Base-by-base conservation (phyloP, 108 stramenopile genomes). In the Pseudonitzschia multiseries region DNA sequence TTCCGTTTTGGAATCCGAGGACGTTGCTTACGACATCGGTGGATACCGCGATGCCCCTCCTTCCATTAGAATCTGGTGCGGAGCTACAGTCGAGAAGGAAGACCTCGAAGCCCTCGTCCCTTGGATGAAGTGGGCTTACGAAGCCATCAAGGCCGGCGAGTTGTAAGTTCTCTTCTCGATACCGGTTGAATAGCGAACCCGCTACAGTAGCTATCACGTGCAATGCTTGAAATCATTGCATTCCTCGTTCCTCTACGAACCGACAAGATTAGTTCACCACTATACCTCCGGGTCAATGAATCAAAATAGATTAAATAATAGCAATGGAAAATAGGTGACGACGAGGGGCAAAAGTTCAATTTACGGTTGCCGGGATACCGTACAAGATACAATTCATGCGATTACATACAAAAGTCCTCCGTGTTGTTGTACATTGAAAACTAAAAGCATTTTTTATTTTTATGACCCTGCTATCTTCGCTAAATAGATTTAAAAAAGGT, bases 1-100 rank as follows among this genome's bases (percentile, higher is more conserved):
- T 59, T 69, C 86, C 10, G 72, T 98, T 26, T 86, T 99, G 22
- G 98, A 99, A 67, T 86, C 84, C 64, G 97, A 99, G 74, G 84
- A 85, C 53, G 97, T 97, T 15, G 99, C 98, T 9, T 91, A 84
- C 69, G 99, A 99, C 79, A 98, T 99, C 66, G 98, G 99, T 74
- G 95, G 97, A 50, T 99, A 99, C 91, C 86, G 99, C 65, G 99
- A 99, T 74, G 99, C 99, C 29, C 99, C 99, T 57, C 96, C 98
- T 10, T 96, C 96, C 40, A 96, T 99, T 69, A 86, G 98, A 61
- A 98, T 99, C 85, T 99, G 99, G 99, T 98, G 98, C 79, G 99
- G 99, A 63, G 95, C 97, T 26, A 99, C 99, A 21, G 98, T 99
- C 31, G 98, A 99, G 81, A 93, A 90, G 68, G 86, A 88, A 28